Conservation (phyloP, 1,284 basidiomycete genomes). For the Microbotryum intermedium region DNA sequence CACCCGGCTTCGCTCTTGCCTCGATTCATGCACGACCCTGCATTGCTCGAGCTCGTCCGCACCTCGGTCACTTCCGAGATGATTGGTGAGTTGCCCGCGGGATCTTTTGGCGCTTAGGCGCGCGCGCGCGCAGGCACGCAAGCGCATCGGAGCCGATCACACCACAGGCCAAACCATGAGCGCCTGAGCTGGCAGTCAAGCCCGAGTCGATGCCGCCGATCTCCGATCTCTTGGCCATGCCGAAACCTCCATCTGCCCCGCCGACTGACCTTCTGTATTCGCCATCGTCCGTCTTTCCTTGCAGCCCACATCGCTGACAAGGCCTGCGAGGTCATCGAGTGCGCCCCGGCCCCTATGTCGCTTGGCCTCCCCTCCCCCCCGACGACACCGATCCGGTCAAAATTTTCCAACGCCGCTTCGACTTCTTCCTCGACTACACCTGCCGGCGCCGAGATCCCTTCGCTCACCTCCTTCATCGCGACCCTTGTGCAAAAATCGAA, state of each 20-base stretch:
- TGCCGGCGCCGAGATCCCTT: slow-evolving; percentile 45
- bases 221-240: background rate
- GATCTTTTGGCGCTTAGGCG: background rate
- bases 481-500: slow-evolving; percentile 75
- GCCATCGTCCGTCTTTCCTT: background rate
- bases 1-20: slow-evolving; percentile 28
- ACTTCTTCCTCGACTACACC: background rate
- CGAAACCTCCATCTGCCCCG: background rate
- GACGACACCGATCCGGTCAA: slow-evolving; percentile 13
- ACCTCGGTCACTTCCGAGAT: slow-evolving; percentile 68
- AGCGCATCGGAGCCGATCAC: background rate
- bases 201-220: background rate
- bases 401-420: background rate
- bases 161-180: no score
- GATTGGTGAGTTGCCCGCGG: slow-evolving; percentile 45
- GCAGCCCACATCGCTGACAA: slow-evolving; percentile 26
- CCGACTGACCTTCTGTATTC: background rate
- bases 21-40: slow-evolving; percentile 53
- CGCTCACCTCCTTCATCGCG: slow-evolving; percentile 77
- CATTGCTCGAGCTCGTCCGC: slow-evolving; percentile 65
- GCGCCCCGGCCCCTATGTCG: slow-evolving; percentile 2
- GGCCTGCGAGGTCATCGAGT: slow-evolving; percentile 27
- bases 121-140: background rate
- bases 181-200: no score
- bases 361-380: slow-evolving; percentile 23